Percentiles rank a stretch among this genome's conserved stretches.
These are phyloP conservation scores for Acacia confusa DNA, from an alignment of 306 rosid genomes.

Conservation along the genomic window DNA sequence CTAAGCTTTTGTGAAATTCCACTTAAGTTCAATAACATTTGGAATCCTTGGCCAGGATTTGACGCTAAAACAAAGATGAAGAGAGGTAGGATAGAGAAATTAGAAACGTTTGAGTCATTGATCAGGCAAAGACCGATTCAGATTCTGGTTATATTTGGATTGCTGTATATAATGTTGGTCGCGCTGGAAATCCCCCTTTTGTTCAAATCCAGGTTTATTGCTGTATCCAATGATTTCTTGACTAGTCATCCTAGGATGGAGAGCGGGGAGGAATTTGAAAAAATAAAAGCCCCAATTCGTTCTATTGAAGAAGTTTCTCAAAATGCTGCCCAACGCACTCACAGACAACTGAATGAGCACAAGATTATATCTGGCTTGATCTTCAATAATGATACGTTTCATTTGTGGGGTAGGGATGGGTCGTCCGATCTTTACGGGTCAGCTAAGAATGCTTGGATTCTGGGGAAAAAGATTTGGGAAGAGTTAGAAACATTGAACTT, in stretches of 20 bases:
- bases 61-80: conserved; percentile 37
- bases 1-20: not conserved
- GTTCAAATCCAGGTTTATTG: conserved; percentile 49
- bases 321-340: conserved; percentile 45
- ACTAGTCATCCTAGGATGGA: conserved; percentile 43
- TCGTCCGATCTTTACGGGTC: conserved; percentile 60
- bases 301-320: conserved; percentile 53
- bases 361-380: conserved; percentile 53
- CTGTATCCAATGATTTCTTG: conserved; percentile 40
- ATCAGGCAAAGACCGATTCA: conserved; percentile 71
- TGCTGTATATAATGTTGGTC: conserved; percentile 58
- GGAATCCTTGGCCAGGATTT: not conserved
- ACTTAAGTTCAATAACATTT: not conserved
- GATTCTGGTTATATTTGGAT: conserved; percentile 47
- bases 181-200: conserved; percentile 70
- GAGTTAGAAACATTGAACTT: conserved; percentile 51
- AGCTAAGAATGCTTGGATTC: conserved; percentile 59
- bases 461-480: conserved; percentile 55
- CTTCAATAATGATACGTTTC: conserved; percentile 43
- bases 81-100: conserved; percentile 49
- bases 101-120: conserved; percentile 39
- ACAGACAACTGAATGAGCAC: conserved; percentile 42
- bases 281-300: conserved; percentile 62
- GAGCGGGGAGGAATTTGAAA: conserved; percentile 53
- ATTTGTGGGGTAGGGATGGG: conserved; percentile 30